Percentiles rank a stretch among this genome's conserved stretches.
phyloP scores from a whole-genome alignment of 2,329 filamentous ascomycete species.

The Stemphylium vesicarium region DNA sequence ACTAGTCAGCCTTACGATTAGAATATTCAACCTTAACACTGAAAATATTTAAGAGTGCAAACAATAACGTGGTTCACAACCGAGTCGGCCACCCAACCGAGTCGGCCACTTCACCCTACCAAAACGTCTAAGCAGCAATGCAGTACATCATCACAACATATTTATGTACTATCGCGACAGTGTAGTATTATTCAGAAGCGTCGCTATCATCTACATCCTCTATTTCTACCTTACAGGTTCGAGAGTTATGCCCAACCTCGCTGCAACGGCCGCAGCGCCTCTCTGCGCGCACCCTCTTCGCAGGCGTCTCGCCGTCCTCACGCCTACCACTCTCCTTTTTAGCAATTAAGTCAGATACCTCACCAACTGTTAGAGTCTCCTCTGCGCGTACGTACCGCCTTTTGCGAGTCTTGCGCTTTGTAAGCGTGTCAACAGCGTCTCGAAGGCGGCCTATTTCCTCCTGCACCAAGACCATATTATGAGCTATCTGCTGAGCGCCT shows the following conservation, averaged over 20 bases:
- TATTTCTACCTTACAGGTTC: not conserved
- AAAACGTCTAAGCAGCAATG: not conserved
- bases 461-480: conserved; percentile 12
- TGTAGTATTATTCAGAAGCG: not conserved
- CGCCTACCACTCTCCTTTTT: not conserved
- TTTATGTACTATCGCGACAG: not conserved
- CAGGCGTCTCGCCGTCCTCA: not conserved
- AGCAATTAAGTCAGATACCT: not conserved
- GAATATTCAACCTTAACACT: too few species aligned
- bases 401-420: not conserved
- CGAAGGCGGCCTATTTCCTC: conserved; percentile 1
- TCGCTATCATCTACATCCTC: not conserved
- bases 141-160: not conserved
- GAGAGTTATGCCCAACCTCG: too few species aligned
- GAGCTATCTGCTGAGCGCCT: conserved; percentile 10
- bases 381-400: not conserved
- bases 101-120: not conserved
- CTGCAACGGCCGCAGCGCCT: too few species aligned
- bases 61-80: not conserved
- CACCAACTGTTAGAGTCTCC: not conserved
- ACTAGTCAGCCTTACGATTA: too few species aligned
- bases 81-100: not conserved
- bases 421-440: not conserved
- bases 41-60: too few species aligned
- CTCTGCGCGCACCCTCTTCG: too few species aligned